phyloP scores from a whole-genome alignment of 352 stramenopile species.

The Phytophthora citrophthora region DNA sequence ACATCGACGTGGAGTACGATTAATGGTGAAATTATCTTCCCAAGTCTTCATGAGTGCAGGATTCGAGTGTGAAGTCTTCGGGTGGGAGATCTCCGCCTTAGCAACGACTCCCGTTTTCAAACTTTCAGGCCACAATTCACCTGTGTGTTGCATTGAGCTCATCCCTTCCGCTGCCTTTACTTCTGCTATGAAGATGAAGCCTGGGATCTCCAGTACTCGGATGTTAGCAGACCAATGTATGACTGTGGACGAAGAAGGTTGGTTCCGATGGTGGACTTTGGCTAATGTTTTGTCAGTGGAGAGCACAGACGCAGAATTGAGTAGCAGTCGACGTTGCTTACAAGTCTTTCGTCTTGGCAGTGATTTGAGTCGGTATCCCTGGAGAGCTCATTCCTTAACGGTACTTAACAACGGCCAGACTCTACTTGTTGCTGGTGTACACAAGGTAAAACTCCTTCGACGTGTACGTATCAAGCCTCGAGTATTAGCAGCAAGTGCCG shows the following conservation, averaged over 20 bases:
- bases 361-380: slow-evolving; percentile 65
- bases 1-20: slow-evolving; percentile 66
- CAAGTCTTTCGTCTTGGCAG: slow-evolving; percentile 74
- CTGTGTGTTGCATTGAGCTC: slow-evolving; percentile 73
- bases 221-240: slow-evolving; percentile 72
- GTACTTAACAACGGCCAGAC: slow-evolving; percentile 70
- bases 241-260: slow-evolving; percentile 81
- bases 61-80: slow-evolving; percentile 79
- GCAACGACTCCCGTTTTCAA: slow-evolving; percentile 70
- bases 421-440: slow-evolving; percentile 60
- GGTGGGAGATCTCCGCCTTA: slow-evolving; percentile 73
- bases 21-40: slow-evolving; percentile 66
- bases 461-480: slow-evolving; percentile 68
- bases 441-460: slow-evolving; percentile 80
- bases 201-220: slow-evolving; percentile 15
- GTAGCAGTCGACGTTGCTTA: slow-evolving; percentile 57
- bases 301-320: slow-evolving; percentile 61
- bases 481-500: slow-evolving; percentile 60
- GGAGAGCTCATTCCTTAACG: slow-evolving; percentile 67
- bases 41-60: slow-evolving; percentile 78
- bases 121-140: slow-evolving; percentile 69
- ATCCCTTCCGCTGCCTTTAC: slow-evolving; percentile 45
- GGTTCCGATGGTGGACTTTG: slow-evolving; percentile 87
- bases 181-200: slow-evolving; percentile 20
- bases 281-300: slow-evolving; percentile 68